phyloP scores from a whole-genome alignment of 495 filamentous ascomycete genomes.

The Baudoinia panamericana region DNA sequence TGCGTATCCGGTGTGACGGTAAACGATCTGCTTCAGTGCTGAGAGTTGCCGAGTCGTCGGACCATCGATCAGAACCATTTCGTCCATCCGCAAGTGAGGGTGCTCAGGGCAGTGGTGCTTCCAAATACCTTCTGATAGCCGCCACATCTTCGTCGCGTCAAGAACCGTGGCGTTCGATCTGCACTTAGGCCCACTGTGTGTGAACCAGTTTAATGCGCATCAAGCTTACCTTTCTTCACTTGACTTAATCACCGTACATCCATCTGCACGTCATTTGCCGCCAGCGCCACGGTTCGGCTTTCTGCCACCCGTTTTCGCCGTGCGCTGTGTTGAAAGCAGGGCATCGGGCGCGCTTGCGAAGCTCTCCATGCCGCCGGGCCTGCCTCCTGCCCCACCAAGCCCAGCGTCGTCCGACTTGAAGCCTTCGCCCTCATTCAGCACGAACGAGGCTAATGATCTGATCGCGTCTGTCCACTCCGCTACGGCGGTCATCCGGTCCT shows the following conservation, averaged over 20 bases:
- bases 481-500: constrained; percentile 60
- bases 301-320: constrained; percentile 8
- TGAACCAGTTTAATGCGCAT: no score
- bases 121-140: background rate
- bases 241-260: no score
- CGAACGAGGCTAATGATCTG: constrained; percentile 31
- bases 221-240: no score
- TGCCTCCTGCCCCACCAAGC: background rate
- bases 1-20: no score
- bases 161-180: background rate
- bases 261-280: constrained; percentile 18
- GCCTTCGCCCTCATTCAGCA: constrained; percentile 31
- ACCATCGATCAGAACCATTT: no score
- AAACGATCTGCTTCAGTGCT: no score
- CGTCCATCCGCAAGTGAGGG: no score
- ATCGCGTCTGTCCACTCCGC: constrained; percentile 60
- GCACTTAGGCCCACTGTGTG: background rate
- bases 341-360: constrained; percentile 1
- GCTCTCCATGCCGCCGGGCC: background rate
- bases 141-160: no score
- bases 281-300: constrained; percentile 6
- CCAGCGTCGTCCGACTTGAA: constrained; percentile 30
- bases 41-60: no score
- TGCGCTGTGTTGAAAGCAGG: background rate
- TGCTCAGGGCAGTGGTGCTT: no score